Evolutionary conservation across 371 early-diverging fungal species (phyloP), one percentile per base, ranked within the genome.

Genomic region (Basidiobolus heterosporus): DNA sequence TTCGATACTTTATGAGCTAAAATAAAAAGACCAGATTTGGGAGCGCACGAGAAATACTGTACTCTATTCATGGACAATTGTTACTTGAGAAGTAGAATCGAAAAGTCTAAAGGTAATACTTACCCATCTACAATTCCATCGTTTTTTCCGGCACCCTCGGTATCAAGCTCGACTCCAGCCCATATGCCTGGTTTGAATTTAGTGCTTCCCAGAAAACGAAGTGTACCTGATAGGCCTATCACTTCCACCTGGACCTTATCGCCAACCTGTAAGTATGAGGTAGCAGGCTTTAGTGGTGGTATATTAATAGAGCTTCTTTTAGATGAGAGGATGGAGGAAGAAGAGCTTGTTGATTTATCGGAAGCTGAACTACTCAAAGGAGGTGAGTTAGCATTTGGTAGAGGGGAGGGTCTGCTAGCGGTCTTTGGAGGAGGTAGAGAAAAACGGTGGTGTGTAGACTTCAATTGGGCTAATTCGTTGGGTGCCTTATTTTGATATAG

Each of bases 141-240:
- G 58, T 87, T 86, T 55, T 86, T 87, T 36, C 88, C 88, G 16
- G 69, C 61, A 18, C 80, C 82, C 14, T 56, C 62, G 19, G 59
- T 48, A 46, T 87, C 86, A 3, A 87, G 66, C 55, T 81, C 81
- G 37, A 87, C 70, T 11, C 88, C 88, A 11, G 80, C 80, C 88
- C 88, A 87, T 5, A 65, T 51, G 8, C 88, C 88, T 9, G 70
- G 62, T 54, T 78, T 80, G 49, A 76, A 73, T 37, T 75, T 65
- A 16, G 77, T 72, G 1, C 73, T 69, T 2, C 85, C 85, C 19
- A 85, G 45, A 56, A 72, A 88, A 36, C 70, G 68, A n/a, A 88
- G 62, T 7, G 76, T 78, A 38, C 88, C 88, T 5, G 71, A 61
- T 35, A 80, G 60, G 0, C 62, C 67, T 63, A 78, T 72, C 15